A percentile compares a stretch with the other conserved stretches of the same genome.
Conservation (phyloP, 352 stramenopile species). For the Globisporangium nagaii region DNA sequence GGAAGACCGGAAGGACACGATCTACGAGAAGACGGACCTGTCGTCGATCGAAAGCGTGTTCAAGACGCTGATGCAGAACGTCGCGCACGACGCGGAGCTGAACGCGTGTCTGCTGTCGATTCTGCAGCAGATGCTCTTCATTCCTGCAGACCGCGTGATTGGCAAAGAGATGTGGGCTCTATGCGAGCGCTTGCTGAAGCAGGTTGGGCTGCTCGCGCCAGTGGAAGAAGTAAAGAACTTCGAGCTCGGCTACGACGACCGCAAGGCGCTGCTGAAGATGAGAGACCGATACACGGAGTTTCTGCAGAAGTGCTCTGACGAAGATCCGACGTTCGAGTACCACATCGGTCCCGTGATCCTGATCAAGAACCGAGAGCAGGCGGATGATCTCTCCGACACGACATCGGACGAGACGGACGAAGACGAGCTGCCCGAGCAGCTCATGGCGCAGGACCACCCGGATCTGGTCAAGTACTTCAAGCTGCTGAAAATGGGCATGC, state of each 20-base stretch:
- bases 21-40: conserved; percentile 78
- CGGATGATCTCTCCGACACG: conserved; percentile 49
- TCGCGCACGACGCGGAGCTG: conserved; percentile 56
- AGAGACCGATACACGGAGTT: conserved; percentile 75
- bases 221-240: conserved; percentile 80
- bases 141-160: conserved; percentile 72
- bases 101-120: conserved; percentile 74
- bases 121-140: conserved; percentile 82
- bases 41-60: conserved; percentile 69
- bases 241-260: conserved; percentile 76
- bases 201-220: conserved; percentile 67
- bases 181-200: conserved; percentile 69
- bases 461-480: conserved; percentile 78
- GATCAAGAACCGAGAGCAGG: conserved; percentile 66
- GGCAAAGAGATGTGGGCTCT: conserved; percentile 87
- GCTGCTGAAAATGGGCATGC: conserved; percentile 78
- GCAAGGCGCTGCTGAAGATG: conserved; percentile 69
- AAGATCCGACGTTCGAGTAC: conserved; percentile 63
- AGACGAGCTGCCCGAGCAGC: conserved; percentile 30
- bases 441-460: conserved; percentile 54
- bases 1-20: conserved; percentile 82
- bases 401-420: conserved; percentile 66
- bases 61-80: conserved; percentile 42
- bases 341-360: conserved; percentile 70
- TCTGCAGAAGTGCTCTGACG: conserved; percentile 58